Evolutionary conservation across 192 early-diverging fungal species (phyloP).

Genomic region (Podila horticola): DNA sequence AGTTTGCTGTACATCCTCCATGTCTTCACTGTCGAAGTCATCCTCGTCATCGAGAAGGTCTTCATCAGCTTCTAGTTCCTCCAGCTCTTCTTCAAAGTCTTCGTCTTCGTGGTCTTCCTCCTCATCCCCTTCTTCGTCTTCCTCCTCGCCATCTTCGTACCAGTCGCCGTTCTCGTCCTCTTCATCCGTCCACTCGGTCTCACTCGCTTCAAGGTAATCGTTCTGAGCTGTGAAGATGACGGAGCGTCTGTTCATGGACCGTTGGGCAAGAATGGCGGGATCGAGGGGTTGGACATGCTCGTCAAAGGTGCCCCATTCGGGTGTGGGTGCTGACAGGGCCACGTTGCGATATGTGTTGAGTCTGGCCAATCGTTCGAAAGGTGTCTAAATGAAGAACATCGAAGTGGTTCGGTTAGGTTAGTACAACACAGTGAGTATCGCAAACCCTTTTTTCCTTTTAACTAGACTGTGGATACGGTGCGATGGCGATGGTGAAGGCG

Average conservation of each 20-base stretch:
- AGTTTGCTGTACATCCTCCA: neutral
- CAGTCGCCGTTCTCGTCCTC: slow-evolving; percentile 56
- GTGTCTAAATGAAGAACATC: slow-evolving; percentile 62
- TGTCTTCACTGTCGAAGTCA: neutral
- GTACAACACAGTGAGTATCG: too few relatives aligned
- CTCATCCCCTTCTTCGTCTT: slow-evolving; percentile 59
- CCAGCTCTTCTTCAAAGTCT: neutral
- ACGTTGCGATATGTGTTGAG: slow-evolving; percentile 82
- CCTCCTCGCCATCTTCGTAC: slow-evolving; percentile 56
- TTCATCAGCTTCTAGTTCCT: slow-evolving; percentile 39
- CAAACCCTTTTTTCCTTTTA: too few relatives aligned
- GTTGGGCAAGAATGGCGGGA: slow-evolving; percentile 32
- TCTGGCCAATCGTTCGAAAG: slow-evolving; percentile 80
- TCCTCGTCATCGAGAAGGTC: slow-evolving; percentile 9
- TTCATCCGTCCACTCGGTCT: slow-evolving; percentile 61
- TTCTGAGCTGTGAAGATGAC: slow-evolving; percentile 45
- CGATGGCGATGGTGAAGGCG: too few relatives aligned
- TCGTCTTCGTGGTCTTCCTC: slow-evolving; percentile 50
- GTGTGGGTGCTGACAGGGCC: slow-evolving; percentile 22
- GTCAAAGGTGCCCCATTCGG: slow-evolving; percentile 50
- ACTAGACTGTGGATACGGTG: too few relatives aligned
- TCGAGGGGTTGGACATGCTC: slow-evolving; percentile 39
- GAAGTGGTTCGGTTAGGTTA: neutral
- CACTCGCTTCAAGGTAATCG: slow-evolving; percentile 49
- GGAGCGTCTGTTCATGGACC: slow-evolving; percentile 29